phyloP scores from a whole-genome alignment of 768 basidiomycete species.

The Pleurotus platypus region DNA sequence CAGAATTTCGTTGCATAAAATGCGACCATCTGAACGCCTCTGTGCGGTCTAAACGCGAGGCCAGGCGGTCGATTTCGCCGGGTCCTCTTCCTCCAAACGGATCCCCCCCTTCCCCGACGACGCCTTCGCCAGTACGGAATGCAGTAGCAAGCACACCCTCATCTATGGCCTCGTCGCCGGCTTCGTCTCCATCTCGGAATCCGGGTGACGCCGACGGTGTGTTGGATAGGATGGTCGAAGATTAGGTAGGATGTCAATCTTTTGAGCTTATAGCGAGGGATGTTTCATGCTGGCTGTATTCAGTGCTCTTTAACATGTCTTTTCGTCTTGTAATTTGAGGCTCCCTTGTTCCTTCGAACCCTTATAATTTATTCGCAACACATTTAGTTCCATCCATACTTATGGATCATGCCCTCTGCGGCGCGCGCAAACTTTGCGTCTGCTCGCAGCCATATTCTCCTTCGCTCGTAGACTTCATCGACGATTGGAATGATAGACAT shows the following conservation, averaged over 20 bases:
- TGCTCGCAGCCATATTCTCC: too few relatives aligned
- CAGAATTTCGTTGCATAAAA: slow-evolving; percentile 85
- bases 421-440: too few relatives aligned
- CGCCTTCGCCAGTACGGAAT: background rate
- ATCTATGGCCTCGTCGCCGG: slow-evolving; percentile 9
- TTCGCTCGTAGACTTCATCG: too few relatives aligned
- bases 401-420: too few relatives aligned
- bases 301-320: too few relatives aligned
- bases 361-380: too few relatives aligned
- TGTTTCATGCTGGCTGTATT: too few relatives aligned
- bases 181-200: background rate
- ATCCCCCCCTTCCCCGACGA: slow-evolving; percentile 3
- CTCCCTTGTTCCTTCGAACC: too few relatives aligned
- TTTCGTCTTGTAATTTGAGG: too few relatives aligned
- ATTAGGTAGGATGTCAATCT: background rate
- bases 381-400: too few relatives aligned
- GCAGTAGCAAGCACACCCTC: background rate
- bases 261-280: background rate
- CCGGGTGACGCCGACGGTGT: too few relatives aligned
- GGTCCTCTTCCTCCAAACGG: slow-evolving; percentile 12
- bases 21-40: slow-evolving; percentile 80
- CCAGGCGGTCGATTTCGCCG: slow-evolving; percentile 14
- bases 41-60: slow-evolving; percentile 29
- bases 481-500: too few relatives aligned
- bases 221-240: slow-evolving; percentile 4